Evolutionary conservation across 2,329 filamentous ascomycete species (phyloP), one percentile per base, ranked within the genome.

Genomic region (Cryphonectria naterciae): DNA sequence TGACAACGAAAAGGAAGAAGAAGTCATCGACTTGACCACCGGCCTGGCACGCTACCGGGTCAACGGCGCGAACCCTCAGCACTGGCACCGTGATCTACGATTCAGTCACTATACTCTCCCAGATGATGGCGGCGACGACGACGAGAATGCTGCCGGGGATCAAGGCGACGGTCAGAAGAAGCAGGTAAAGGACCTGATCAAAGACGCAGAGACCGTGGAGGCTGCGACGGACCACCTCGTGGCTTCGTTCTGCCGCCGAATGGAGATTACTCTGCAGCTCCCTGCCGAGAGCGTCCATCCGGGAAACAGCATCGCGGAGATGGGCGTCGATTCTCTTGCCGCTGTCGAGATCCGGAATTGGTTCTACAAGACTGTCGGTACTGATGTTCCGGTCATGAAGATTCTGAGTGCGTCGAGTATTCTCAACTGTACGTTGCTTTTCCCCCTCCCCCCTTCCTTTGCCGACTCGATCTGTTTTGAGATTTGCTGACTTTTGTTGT

Each of bases 331-430:
- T 74, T 83, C 82, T 10, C 77, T 85, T 2, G 77, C 79, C 0
- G 82, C 82, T 0, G 80, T 80, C 2, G 79, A 81, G 80, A 81
- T 85, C 1, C 80, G 84, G 1, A 75, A 79, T 1, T 87, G 85
- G 85, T 82, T 86, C 67, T 77, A 80, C 68, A 83, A 83, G 73
- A 76, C 80, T 22, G 64, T 84, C 0, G 77, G 80, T 0, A 76
- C 80, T 1, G 82, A 86, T 62, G 78, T 87, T 10, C 80, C 83
- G 0, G 81, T 86, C 0, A 79, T 87, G 74, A 84, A 83, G 74
- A 79, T 87, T 10, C 72, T 85, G 13, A 76, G 79, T 1, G 79
- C 80, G 0, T 67, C 74, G 2, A 78, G 77, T 43, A 76, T 79
- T 35, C 74, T 35, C 72, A 75, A 39, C 2, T 8, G 54, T 58